These are phyloP conservation scores for Urtica urens DNA, from an alignment of 306 rosid genomes.

Conservation along the genomic window DNA sequence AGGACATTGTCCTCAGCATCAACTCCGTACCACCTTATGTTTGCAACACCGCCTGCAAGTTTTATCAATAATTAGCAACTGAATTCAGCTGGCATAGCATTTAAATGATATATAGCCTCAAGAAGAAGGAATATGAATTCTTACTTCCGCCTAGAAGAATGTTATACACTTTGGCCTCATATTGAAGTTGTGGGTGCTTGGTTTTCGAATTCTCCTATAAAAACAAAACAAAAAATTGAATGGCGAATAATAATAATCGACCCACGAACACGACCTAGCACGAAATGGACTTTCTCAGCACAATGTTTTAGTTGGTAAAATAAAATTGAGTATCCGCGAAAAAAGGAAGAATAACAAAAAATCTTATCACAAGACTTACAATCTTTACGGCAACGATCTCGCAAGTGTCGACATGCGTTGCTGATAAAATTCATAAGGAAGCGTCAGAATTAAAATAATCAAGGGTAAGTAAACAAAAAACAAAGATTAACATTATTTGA, in stretches of 20 bases:
- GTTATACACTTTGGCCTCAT: constrained; percentile 82
- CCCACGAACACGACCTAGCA: background rate
- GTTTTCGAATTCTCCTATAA: constrained; percentile 78
- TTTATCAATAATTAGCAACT: background rate
- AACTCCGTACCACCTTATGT: constrained; percentile 69
- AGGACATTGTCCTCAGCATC: constrained; percentile 74
- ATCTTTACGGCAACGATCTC: constrained; percentile 93
- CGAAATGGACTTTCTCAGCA: background rate
- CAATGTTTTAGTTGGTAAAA: background rate
- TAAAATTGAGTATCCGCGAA: background rate
- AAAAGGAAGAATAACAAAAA: background rate
- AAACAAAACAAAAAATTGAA: background rate
- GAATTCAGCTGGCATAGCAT: background rate
- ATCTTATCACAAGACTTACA: constrained; percentile 40
- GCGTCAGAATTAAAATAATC: background rate
- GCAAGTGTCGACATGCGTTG: constrained; percentile 68
- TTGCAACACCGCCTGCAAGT: constrained; percentile 59
- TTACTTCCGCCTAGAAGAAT: constrained; percentile 94
- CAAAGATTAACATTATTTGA: background rate
- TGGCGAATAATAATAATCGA: background rate
- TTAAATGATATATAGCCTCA: background rate
- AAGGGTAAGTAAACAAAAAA: background rate
- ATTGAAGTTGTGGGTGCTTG: constrained; percentile 85
- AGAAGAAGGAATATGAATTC: constrained; percentile 1
- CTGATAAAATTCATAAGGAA: constrained; percentile 33